A percentile compares a stretch with the other conserved stretches of the same genome.
Evolutionary conservation across 305 asterid species (phyloP).

Genomic region (Plantago rigida): DNA sequence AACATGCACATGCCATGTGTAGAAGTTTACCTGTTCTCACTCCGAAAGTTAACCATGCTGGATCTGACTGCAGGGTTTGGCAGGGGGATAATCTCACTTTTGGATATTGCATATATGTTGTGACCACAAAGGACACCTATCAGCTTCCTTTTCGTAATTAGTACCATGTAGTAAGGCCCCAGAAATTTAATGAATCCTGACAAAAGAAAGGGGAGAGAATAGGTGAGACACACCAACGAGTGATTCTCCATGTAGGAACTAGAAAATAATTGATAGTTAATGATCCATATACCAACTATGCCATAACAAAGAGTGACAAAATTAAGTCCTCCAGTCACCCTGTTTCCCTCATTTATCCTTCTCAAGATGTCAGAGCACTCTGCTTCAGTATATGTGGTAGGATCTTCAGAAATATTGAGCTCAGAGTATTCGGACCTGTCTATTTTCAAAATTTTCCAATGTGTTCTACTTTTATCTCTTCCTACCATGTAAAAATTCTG

Average conservation of each 20-base stretch:
- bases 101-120: conserved; percentile 67
- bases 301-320: conserved; percentile 70
- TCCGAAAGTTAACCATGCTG: conserved; percentile 46
- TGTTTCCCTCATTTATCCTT: conserved; percentile 65
- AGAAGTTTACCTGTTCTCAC: conserved; percentile 67
- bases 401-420: conserved; percentile 53
- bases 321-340: conserved; percentile 55
- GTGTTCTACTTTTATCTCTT: conserved; percentile 56
- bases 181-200: conserved; percentile 62
- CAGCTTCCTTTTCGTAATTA: conserved; percentile 59
- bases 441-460: conserved; percentile 62
- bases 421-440: conserved; percentile 56
- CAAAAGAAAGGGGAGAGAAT: conserved; percentile 19
- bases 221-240: conserved; percentile 18
- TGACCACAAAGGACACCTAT: conserved; percentile 83
- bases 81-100: conserved; percentile 74
- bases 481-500: conserved; percentile 68
- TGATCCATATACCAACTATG: conserved; percentile 50
- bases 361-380: conserved; percentile 65
- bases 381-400: conserved; percentile 45
- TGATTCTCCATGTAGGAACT: not conserved
- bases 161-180: conserved; percentile 70
- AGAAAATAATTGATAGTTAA: conserved; percentile 9
- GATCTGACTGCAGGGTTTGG: conserved; percentile 58
- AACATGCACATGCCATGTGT: conserved; percentile 19